Evolutionary conservation across 306 rosid species (phyloP).

Genomic region (Vigna hirtella): DNA sequence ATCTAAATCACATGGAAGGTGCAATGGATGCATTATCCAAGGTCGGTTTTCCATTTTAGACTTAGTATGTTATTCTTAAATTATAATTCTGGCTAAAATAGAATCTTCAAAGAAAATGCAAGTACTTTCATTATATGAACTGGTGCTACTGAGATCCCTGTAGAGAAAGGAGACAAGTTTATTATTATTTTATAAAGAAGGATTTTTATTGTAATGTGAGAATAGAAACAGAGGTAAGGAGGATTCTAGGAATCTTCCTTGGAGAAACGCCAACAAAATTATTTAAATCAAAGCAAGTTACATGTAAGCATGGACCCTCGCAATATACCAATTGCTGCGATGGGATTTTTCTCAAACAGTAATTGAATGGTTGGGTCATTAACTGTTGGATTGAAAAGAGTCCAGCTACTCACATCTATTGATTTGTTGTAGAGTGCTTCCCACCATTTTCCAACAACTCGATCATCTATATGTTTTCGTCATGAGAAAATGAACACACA

Average conservation of each 20-base stretch:
- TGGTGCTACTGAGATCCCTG: conserved; percentile 7
- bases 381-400: background rate
- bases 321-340: too few relatives aligned
- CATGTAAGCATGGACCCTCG: background rate
- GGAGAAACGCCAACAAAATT: background rate
- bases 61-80: conserved; percentile 17
- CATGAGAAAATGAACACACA: conserved; percentile 2
- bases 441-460: background rate
- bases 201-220: conserved; percentile 12
- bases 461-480: background rate
- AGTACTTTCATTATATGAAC: conserved; percentile 15
- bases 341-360: background rate
- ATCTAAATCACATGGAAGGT: conserved; percentile 97
- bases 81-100: conserved; percentile 27
- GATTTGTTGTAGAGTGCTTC: conserved; percentile 2
- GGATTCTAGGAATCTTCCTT: background rate
- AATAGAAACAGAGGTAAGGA: conserved; percentile 2
- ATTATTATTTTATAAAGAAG: conserved; percentile 21
- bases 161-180: conserved; percentile 15
- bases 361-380: background rate
- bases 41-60: conserved; percentile 55
- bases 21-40: conserved; percentile 99
- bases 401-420: background rate
- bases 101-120: conserved; percentile 10
- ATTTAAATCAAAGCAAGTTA: background rate